Base-by-base conservation (phyloP, 148 eudicot species). In the Dianthus caryophyllus region DNA sequence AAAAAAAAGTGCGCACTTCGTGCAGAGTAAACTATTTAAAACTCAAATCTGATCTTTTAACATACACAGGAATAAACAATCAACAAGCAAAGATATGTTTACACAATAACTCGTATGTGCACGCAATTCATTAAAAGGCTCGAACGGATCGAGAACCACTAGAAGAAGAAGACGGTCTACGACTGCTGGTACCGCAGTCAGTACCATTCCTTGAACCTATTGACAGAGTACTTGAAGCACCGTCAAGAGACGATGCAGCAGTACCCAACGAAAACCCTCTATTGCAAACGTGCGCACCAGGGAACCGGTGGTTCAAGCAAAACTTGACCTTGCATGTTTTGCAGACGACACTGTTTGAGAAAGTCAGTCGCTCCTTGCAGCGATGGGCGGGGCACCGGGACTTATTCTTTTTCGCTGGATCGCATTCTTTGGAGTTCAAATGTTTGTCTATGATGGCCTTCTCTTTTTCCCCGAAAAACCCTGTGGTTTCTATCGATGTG, bases 251-350 rank as follows among this genome's bases (percentile, higher is more conserved):
- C n/a, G 66, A 44, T 0, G 53, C 52, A 24, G 44, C 47, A 27
- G 27, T 57, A 29, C 2, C 31, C 2, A 71, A 43, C 27, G 72
- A 60, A 33, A 24, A 61, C 48, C 27, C 60, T 33, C 25, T 64
- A 20, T 58, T 62, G 69, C 96, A 93, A 18, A 46, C 75, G 38
- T 94, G 97, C 54, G 86, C 96, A 0, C 80, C 80, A 1, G 89
- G 96, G 48, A 84, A 88, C 52, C 98, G 65, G 46, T 94, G 98
- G 64, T 77, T 88, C 41, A 94, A 77, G 77, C 98, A 94, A 47
- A 86, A 80, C 72, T 77, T 84, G 30, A 70, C 39, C 1, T 78
- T 60, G 61, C 98, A 94, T 62, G 44, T 38, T 80, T 80, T 87
- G 81, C 98, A 90, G 21, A 79, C 49, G 17, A 80, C 78, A 0